These are phyloP conservation scores for Eremochloa ophiuroides DNA, from an alignment of 176 grass and related monocot genomes.

Conservation along the genomic window DNA sequence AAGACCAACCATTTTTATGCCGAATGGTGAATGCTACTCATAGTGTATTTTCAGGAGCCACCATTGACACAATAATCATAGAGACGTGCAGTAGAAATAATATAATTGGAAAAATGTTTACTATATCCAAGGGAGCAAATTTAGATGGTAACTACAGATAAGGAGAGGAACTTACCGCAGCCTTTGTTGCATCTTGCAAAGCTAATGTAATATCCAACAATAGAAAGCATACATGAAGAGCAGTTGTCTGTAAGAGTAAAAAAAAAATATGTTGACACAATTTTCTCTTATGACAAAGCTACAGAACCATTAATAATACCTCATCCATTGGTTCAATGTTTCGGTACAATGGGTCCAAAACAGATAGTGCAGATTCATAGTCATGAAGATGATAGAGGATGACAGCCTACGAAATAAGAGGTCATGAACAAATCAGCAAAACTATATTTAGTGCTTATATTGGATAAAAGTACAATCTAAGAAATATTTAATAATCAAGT, in stretches of 20 bases:
- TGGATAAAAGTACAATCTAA: slow-evolving; percentile 15
- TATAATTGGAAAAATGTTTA: background rate
- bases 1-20: background rate
- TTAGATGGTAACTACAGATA: too few relatives aligned
- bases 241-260: too few relatives aligned
- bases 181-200: too few relatives aligned
- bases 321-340: slow-evolving; percentile 89
- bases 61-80: slow-evolving; percentile 11
- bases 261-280: slow-evolving; percentile 15
- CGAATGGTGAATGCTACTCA: background rate
- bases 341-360: slow-evolving; percentile 67
- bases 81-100: background rate
- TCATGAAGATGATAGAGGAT: slow-evolving; percentile 83
- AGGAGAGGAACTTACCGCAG: too few relatives aligned
- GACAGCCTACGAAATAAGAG: slow-evolving; percentile 59
- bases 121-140: background rate
- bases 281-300: background rate
- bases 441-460: slow-evolving; percentile 6
- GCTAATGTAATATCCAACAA: too few relatives aligned
- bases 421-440: slow-evolving; percentile 7
- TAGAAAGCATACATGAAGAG: too few relatives aligned
- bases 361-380: slow-evolving; percentile 56
- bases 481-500: slow-evolving; percentile 8
- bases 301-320: slow-evolving; percentile 38
- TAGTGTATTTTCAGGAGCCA: background rate